phyloP scores from a whole-genome alignment of 768 basidiomycete species.

The Russula brevipes region DNA sequence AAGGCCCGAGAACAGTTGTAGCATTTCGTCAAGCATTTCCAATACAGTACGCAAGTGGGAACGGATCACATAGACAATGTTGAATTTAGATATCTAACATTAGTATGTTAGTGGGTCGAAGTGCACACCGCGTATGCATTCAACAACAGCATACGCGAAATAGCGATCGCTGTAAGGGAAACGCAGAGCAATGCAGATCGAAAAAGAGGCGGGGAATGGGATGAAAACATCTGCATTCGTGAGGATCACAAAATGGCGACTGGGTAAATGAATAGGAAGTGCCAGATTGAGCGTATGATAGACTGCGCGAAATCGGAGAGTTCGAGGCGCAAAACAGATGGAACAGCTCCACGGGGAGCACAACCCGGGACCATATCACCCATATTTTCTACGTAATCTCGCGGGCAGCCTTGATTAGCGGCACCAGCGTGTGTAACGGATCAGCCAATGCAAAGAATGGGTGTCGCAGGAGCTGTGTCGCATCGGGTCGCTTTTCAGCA shows the following conservation, averaged over 20 bases:
- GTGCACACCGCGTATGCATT: slow-evolving; percentile 1
- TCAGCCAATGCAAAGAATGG: too few species aligned
- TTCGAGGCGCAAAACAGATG: not conserved
- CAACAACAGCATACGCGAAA: slow-evolving; percentile 1
- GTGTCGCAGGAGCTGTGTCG: too few species aligned
- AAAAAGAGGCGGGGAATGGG: not conserved
- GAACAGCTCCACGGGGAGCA: too few species aligned
- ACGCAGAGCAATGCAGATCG: slow-evolving; percentile 13
- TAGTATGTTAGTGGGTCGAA: slow-evolving; percentile 4
- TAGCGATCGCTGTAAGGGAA: not conserved
- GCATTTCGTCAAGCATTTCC: slow-evolving; percentile 10
- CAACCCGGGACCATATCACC: too few species aligned
- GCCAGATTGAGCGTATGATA: slow-evolving; percentile 13
- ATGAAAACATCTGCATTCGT: slow-evolving; percentile 7
- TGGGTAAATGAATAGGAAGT: slow-evolving; percentile 15
- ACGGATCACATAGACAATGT: too few species aligned
- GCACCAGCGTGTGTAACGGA: too few species aligned
- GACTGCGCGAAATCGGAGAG: slow-evolving; percentile 5
- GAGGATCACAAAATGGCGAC: slow-evolving; percentile 2
- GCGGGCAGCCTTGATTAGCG: too few species aligned
- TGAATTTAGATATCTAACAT: too few species aligned
- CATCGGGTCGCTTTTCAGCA: too few species aligned
- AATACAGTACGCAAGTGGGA: slow-evolving; percentile 14
- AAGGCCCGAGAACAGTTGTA: too few species aligned
- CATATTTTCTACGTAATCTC: too few species aligned